These are phyloP conservation scores for Exophiala bonariae DNA, from an alignment of 2,329 filamentous ascomycete species.

Conservation along the genomic window DNA sequence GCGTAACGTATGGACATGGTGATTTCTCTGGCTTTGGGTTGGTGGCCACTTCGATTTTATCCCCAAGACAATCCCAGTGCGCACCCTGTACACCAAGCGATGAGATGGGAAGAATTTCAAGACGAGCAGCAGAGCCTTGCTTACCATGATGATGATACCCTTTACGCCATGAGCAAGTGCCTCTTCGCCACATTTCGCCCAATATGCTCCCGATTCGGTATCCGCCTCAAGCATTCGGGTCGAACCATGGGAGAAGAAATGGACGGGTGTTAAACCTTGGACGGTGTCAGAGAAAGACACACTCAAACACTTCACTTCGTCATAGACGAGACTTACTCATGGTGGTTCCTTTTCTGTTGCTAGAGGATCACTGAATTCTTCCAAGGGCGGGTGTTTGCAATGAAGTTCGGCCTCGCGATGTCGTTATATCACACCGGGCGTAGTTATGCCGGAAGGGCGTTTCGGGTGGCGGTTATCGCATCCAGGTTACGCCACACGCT, in stretches of 20 bases:
- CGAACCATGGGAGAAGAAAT: constrained; percentile 71
- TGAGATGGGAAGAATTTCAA: neutral
- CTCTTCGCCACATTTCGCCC: constrained; percentile 65
- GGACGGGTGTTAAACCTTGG: constrained; percentile 51
- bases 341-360: no score
- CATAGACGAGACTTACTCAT: no score
- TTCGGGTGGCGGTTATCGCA: no score
- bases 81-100: neutral
- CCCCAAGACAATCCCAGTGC: constrained; percentile 44
- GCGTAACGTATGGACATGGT: constrained; percentile 67
- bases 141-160: constrained; percentile 65
- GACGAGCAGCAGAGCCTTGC: constrained; percentile 6
- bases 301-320: no score
- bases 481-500: no score
- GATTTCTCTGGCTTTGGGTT: constrained; percentile 62
- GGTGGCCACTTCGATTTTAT: constrained; percentile 60
- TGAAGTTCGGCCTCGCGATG: no score
- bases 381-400: no score
- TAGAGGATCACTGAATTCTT: no score
- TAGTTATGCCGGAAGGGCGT: no score
- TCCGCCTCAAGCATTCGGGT: constrained; percentile 72
- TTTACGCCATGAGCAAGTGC: constrained; percentile 61
- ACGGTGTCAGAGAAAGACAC: neutral
- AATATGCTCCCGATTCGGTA: constrained; percentile 61
- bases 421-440: no score